A percentile compares a stretch with the other conserved stretches of the same genome.
These are phyloP conservation scores for Sporothrix euskadiensis DNA, from an alignment of 2,329 filamentous ascomycete genomes.

Conservation along the genomic window DNA sequence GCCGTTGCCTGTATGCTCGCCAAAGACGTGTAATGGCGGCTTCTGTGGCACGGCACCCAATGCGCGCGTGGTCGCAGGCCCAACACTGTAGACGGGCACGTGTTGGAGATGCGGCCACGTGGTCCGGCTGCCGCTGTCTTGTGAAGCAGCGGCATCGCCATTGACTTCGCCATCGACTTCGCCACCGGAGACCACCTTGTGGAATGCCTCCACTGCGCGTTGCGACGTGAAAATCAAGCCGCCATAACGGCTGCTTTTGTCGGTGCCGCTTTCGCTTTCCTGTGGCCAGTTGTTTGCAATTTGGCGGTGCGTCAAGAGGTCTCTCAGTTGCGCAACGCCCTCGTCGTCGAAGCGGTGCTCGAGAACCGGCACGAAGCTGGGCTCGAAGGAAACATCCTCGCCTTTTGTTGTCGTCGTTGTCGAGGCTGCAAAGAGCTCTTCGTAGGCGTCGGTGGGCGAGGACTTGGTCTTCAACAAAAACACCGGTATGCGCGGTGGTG, in stretches of 20 bases:
- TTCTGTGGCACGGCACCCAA: slow-evolving; percentile 57
- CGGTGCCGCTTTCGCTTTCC: too few species aligned
- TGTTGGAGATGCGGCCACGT: slow-evolving; percentile 57
- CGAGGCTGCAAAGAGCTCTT: slow-evolving; percentile 61
- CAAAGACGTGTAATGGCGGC: slow-evolving; percentile 64
- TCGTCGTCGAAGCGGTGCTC: slow-evolving; percentile 66
- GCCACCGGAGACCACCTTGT: slow-evolving; percentile 59
- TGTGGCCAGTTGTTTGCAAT: slow-evolving; percentile 39
- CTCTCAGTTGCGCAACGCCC: slow-evolving; percentile 56
- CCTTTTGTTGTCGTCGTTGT: slow-evolving; percentile 38
- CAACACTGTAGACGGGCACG: slow-evolving; percentile 73
- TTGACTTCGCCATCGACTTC: slow-evolving; percentile 31
- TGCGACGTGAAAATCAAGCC: slow-evolving; percentile 85
- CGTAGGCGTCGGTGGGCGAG: slow-evolving; percentile 68
- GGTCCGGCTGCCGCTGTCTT: slow-evolving; percentile 31
- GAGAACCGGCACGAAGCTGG: slow-evolving; percentile 74
- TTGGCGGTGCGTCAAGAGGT: slow-evolving; percentile 48
- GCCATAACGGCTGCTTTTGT: slow-evolving; percentile 54
- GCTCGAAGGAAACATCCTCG: slow-evolving; percentile 49
- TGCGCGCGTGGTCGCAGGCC: slow-evolving; percentile 76
- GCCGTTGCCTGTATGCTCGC: slow-evolving; percentile 81
- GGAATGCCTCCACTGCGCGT: slow-evolving; percentile 77
- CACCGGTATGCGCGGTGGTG: slow-evolving; percentile 49
- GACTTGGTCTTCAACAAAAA: slow-evolving; percentile 79
- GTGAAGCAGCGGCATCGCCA: background rate